A percentile compares a stretch with the other conserved stretches of the same genome.
Conservation (phyloP, 1,284 basidiomycete genomes). For the Apiotrichum laibachii region DNA sequence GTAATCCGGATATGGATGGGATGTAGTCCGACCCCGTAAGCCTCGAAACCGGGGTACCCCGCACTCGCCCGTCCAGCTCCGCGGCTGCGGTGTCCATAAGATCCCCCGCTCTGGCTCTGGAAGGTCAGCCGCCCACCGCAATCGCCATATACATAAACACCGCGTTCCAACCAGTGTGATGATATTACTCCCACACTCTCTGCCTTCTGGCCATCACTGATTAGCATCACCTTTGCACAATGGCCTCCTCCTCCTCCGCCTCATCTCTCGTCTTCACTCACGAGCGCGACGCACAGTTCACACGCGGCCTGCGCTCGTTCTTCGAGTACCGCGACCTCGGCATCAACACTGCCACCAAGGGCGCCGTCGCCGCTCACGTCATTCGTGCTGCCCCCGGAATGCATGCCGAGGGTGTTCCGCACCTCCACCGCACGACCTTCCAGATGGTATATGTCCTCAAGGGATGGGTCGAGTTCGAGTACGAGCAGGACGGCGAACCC, state of each 20-base stretch:
- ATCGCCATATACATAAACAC: no score
- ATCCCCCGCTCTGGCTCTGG: no score
- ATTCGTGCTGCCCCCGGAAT: conserved; percentile 10
- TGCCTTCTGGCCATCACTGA: not conserved
- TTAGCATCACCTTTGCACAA: not conserved
- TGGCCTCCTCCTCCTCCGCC: not conserved
- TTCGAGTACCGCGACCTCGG: conserved; percentile 18
- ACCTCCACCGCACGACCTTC: conserved; percentile 9
- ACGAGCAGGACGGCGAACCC: conserved; percentile 5
- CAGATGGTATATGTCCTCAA: conserved; percentile 15
- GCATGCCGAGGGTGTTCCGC: conserved; percentile 5
- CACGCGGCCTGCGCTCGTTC: conserved; percentile 14
- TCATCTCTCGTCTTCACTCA: conserved; percentile 3
- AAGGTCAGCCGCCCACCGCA: no score
- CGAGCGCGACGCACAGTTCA: conserved; percentile 7
- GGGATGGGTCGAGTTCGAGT: conserved; percentile 16
- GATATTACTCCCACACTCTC: no score
- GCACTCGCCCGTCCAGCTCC: no score
- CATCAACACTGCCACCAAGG: conserved; percentile 7
- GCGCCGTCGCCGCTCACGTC: conserved; percentile 9
- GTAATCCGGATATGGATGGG: no score
- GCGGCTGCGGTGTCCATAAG: no score
- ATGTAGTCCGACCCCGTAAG: no score
- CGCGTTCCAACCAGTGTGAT: no score
- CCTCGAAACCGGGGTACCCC: no score